phyloP scores from a whole-genome alignment of 2,329 filamentous ascomycete genomes.

The Nemania sp. region DNA sequence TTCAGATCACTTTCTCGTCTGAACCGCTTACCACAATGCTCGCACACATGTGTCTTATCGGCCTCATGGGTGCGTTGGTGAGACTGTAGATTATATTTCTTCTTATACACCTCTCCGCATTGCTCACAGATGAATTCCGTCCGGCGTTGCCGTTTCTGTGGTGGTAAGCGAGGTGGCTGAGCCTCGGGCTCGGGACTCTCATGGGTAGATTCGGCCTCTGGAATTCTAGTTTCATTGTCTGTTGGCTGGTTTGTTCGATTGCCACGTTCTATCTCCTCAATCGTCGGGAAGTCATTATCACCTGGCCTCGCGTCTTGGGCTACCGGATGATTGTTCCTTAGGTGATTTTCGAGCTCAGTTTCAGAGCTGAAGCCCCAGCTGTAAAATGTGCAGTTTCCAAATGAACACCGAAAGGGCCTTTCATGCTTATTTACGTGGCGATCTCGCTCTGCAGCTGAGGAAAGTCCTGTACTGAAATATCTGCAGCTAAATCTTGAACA shows the following conservation, averaged over 20 bases:
- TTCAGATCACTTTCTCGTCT: neutral
- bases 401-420: neutral
- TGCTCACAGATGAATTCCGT: neutral
- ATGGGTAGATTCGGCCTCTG: neutral
- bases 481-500: conserved; percentile 8
- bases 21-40: neutral
- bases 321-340: conserved; percentile 1
- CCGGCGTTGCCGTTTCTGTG: neutral
- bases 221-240: neutral
- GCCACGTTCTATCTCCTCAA: neutral
- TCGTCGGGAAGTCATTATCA: conserved; percentile 2
- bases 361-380: neutral
- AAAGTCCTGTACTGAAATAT: neutral
- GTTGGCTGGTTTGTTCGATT: neutral
- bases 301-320: neutral
- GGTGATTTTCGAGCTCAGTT: neutral
- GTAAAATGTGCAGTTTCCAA: neutral
- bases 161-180: neutral
- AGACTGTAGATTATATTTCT: conserved; percentile 1
- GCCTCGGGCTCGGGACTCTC: neutral
- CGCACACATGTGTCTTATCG: neutral
- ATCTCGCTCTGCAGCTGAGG: neutral
- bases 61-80: neutral
- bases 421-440: neutral
- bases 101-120: neutral